Conservation (phyloP, 805 yeast species). For the Huiozyma naganishii region DNA sequence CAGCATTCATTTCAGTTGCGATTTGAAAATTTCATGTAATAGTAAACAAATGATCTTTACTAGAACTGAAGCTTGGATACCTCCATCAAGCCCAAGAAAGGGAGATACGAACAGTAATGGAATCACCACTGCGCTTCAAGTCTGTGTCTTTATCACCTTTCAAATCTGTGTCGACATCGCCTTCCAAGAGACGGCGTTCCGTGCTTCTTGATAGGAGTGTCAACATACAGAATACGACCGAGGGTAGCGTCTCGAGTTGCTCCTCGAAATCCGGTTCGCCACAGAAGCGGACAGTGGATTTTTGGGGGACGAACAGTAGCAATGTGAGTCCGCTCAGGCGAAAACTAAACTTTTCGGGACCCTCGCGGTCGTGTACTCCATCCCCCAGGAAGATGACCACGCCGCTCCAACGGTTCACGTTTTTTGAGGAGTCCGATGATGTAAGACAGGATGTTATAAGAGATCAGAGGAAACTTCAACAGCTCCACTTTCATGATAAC, state of each 20-base stretch:
- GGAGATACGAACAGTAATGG: background rate
- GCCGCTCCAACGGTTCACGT: background rate
- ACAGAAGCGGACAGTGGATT: background rate
- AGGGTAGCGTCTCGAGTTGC: background rate
- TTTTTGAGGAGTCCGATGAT: background rate
- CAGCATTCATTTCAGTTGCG: no score
- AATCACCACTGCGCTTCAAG: background rate
- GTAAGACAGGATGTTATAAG: background rate
- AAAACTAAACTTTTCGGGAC: background rate
- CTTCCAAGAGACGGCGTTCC: background rate
- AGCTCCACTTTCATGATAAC: no score
- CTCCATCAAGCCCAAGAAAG: background rate
- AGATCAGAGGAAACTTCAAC: background rate
- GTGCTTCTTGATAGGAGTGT: background rate
- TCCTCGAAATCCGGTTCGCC: background rate
- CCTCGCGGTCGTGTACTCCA: background rate
- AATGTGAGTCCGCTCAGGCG: conserved; percentile 1
- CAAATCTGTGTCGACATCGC: background rate
- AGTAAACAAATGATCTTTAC: background rate
- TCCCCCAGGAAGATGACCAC: background rate
- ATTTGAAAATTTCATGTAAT: no score
- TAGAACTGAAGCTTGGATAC: background rate
- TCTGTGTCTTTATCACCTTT: no score
- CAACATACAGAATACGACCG: background rate
- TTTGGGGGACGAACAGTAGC: background rate